Percentiles rank a stretch among this genome's conserved stretches.
Conservation (phyloP, 805 yeast genomes). For the Candida ulmi region DNA sequence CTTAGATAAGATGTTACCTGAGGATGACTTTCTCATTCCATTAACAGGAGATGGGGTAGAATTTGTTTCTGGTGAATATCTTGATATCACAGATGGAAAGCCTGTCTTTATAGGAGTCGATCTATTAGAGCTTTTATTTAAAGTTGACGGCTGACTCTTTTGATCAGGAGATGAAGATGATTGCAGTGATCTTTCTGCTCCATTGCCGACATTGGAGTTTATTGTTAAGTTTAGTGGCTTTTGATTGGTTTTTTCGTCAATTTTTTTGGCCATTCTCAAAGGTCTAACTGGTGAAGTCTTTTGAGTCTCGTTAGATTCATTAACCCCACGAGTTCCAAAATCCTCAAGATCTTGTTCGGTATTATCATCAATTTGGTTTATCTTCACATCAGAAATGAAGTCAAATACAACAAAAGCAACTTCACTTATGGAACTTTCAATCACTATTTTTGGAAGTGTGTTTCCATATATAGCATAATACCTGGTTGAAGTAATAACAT, state of each 20-base stretch:
- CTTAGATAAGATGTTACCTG: constrained; percentile 24
- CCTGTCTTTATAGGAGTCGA: constrained; percentile 10
- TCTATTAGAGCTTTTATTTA: constrained; percentile 1
- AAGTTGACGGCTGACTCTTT: no score
- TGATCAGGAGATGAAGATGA: no score
- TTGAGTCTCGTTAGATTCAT: neutral
- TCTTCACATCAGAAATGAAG: constrained; percentile 47
- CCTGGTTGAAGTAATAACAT: constrained; percentile 70
- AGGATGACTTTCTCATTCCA: constrained; percentile 23
- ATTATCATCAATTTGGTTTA: constrained; percentile 16
- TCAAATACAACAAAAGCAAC: constrained; percentile 62
- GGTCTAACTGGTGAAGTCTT: constrained; percentile 56
- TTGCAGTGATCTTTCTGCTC: no score
- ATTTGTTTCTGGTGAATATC: constrained; percentile 12
- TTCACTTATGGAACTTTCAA: constrained; percentile 75
- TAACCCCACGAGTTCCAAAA: neutral
- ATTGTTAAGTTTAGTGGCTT: constrained; percentile 16
- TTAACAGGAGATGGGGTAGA: neutral
- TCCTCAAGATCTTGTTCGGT: neutral
- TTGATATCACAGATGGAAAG: constrained; percentile 10
- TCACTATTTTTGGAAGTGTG: constrained; percentile 63
- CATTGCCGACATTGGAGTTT: constrained; percentile 9
- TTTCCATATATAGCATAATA: constrained; percentile 60
- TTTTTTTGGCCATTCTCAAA: constrained; percentile 57
- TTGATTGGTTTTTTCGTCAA: constrained; percentile 20